Conservation (phyloP, 495 filamentous ascomycete species). For the Darksidea phi region DNA sequence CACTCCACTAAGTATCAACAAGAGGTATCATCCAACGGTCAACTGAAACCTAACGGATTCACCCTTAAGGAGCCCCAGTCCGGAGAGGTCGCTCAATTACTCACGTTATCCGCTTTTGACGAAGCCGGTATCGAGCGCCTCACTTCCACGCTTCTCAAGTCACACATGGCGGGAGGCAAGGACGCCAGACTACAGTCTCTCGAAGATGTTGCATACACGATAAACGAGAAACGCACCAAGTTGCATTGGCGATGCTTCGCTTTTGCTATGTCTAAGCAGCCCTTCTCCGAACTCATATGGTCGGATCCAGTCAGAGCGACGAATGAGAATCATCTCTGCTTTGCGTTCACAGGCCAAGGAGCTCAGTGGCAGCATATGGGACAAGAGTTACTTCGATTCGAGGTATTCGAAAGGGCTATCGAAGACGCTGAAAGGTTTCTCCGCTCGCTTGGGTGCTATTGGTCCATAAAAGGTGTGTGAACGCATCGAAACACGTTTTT, state of each 20-base stretch:
- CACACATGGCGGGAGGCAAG: background rate
- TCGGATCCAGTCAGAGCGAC: background rate
- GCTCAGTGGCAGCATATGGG: constrained; percentile 46
- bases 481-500: background rate
- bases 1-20: background rate
- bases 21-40: background rate
- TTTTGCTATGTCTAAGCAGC: too few relatives aligned
- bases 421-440: constrained; percentile 7
- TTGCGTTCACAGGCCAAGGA: constrained; percentile 47
- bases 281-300: background rate
- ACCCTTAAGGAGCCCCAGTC: too few relatives aligned
- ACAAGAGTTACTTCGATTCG: constrained; percentile 17
- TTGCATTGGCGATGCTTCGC: background rate
- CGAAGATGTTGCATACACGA: background rate
- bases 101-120: too few relatives aligned
- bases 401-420: constrained; percentile 29
- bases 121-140: background rate
- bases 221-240: background rate
- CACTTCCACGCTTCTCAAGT: background rate
- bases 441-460: background rate
- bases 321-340: constrained; percentile 11
- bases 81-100: too few relatives aligned
- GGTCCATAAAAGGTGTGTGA: constrained; percentile 2
- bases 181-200: background rate
- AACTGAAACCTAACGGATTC: too few relatives aligned